These are phyloP conservation scores for Septoria petroselini DNA, from an alignment of 2,329 filamentous ascomycete species.

Conservation along the genomic window DNA sequence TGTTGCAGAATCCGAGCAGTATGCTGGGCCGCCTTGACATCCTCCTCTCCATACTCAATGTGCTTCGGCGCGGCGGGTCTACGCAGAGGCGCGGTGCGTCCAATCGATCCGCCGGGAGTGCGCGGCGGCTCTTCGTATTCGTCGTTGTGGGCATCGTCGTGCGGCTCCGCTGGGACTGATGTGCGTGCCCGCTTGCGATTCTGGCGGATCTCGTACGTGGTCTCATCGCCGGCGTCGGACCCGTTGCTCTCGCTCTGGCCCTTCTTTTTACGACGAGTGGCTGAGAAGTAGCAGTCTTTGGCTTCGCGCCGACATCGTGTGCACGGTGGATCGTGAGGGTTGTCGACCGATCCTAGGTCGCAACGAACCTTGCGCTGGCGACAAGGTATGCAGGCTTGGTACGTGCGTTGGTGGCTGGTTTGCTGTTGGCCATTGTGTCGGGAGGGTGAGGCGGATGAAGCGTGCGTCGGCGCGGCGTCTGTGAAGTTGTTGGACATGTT, in stretches of 20 bases:
- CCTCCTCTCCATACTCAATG: slow-evolving; percentile 47
- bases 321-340: slow-evolving; percentile 89
- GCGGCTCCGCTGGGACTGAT: slow-evolving; percentile 36
- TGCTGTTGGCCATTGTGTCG: slow-evolving; percentile 13
- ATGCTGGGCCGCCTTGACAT: slow-evolving; percentile 58
- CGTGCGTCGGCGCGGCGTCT: background rate
- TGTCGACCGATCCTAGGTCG: slow-evolving; percentile 73
- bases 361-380: slow-evolving; percentile 57
- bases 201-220: slow-evolving; percentile 68
- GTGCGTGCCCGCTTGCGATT: slow-evolving; percentile 63
- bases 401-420: slow-evolving; percentile 15
- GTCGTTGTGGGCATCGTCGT: slow-evolving; percentile 43
- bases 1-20: slow-evolving; percentile 59
- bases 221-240: slow-evolving; percentile 43
- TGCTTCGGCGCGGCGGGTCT: slow-evolving; percentile 50
- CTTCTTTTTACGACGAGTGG: slow-evolving; percentile 89
- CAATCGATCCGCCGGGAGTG: slow-evolving; percentile 64
- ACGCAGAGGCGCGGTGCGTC: slow-evolving; percentile 63
- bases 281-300: slow-evolving; percentile 96
- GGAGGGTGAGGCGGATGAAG: background rate
- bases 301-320: slow-evolving; percentile 89
- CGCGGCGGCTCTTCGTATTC: slow-evolving; percentile 60
- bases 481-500: no score
- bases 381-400: slow-evolving; percentile 52
- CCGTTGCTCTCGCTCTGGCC: slow-evolving; percentile 48